Evolutionary conservation across 768 basidiomycete species (phyloP).

Genomic region (Daedaleopsis nitida): DNA sequence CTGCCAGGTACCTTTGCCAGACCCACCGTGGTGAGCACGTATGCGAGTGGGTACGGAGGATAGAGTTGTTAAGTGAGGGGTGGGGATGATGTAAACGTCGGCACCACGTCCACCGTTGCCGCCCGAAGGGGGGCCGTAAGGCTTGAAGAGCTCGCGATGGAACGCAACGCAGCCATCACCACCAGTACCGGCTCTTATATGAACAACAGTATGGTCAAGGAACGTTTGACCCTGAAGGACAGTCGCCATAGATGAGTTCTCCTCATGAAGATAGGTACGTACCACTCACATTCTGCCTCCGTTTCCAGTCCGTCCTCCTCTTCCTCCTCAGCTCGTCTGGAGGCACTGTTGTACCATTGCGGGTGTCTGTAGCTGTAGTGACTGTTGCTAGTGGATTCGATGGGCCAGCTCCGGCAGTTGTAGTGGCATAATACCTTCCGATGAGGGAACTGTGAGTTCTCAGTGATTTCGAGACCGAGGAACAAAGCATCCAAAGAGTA

Average conservation of each 20-base stretch:
- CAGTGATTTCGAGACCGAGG: neutral
- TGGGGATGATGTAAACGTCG: slow-evolving; percentile 82
- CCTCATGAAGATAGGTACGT: neutral
- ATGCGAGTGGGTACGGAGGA: slow-evolving; percentile 69
- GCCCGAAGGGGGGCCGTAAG: slow-evolving; percentile 88
- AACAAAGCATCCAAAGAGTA: slow-evolving; percentile 1
- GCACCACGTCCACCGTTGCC: slow-evolving; percentile 92
- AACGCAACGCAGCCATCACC: slow-evolving; percentile 94
- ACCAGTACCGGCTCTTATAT: slow-evolving; percentile 81
- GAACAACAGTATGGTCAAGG: slow-evolving; percentile 81
- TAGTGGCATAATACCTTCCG: slow-evolving; percentile 2
- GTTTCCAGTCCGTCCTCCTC: slow-evolving; percentile 74
- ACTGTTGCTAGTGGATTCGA: neutral
- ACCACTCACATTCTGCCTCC: slow-evolving; percentile 62
- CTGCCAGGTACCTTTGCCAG: slow-evolving; percentile 86
- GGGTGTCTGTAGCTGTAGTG: neutral
- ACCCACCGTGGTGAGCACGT: slow-evolving; percentile 62
- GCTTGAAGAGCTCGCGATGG: slow-evolving; percentile 84
- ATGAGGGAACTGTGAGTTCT: neutral
- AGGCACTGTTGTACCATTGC: neutral
- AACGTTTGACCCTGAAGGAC: slow-evolving; percentile 68
- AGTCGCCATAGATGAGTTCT: neutral
- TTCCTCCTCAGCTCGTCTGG: slow-evolving; percentile 37
- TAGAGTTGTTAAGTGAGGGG: slow-evolving; percentile 76
- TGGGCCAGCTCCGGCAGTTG: slow-evolving; percentile 6